A percentile compares a stretch with the other conserved stretches of the same genome.
Conservation (phyloP, 768 basidiomycete genomes). For the Pleurotus sapidus region DNA sequence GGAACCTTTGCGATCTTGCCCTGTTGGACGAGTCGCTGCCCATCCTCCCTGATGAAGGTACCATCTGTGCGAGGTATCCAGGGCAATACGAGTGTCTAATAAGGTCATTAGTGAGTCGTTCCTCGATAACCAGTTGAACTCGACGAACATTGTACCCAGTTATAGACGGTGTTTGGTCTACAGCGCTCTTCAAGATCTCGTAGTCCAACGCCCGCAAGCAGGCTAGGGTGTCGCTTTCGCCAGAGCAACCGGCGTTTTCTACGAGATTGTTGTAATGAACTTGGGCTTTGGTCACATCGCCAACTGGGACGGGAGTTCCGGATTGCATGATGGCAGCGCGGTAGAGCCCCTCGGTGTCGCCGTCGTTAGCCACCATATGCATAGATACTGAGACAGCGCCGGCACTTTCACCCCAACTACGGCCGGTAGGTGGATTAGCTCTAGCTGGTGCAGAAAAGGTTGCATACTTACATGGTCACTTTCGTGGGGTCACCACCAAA, state of each 20-base stretch:
- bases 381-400: constrained; percentile 52
- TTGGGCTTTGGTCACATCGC: constrained; percentile 42
- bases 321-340: constrained; percentile 51
- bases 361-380: constrained; percentile 47
- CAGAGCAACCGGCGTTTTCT: constrained; percentile 35
- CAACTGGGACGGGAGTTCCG: constrained; percentile 44
- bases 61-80: constrained; percentile 54
- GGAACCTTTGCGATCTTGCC: constrained; percentile 47
- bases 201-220: constrained; percentile 42
- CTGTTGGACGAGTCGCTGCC: constrained; percentile 37
- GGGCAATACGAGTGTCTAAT: constrained; percentile 38
- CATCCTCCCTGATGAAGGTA: constrained; percentile 39
- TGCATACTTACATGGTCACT: constrained; percentile 41
- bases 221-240: constrained; percentile 35
- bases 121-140: not conserved
- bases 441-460: not conserved
- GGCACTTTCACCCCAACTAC: constrained; percentile 53
- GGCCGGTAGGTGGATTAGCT: not conserved
- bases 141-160: constrained; percentile 39
- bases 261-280: constrained; percentile 44
- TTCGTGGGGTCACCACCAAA: constrained; percentile 60
- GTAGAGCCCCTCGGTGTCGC: constrained; percentile 44
- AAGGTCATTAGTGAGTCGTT: not conserved
- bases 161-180: constrained; percentile 38
- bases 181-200: constrained; percentile 34